Evolutionary conservation across 2,329 filamentous ascomycete genomes (phyloP).

Genomic region (Aspergillus vadensis): DNA sequence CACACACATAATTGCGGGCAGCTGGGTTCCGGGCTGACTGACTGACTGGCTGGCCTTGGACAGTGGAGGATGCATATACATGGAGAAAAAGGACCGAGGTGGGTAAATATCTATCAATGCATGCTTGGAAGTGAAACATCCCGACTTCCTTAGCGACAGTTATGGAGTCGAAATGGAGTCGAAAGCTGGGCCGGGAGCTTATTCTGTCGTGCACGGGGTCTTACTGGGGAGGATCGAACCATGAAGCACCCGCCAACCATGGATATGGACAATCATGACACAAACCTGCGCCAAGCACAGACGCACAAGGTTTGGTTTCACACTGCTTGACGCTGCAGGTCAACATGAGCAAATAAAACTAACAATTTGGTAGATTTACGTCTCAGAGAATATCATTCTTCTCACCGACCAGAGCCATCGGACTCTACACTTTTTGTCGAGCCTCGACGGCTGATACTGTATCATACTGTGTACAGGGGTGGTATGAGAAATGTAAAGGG

Average conservation of each 20-base stretch:
- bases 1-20: neutral
- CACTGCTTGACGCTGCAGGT: neutral
- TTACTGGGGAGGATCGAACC: neutral
- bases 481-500: neutral
- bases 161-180: neutral
- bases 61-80: neutral
- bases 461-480: constrained; percentile 1
- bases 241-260: neutral
- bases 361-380: too few species aligned
- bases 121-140: constrained; percentile 3
- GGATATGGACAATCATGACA: constrained; percentile 1
- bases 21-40: neutral
- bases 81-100: neutral
- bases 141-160: constrained; percentile 1
- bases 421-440: neutral
- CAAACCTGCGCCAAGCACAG: constrained; percentile 1
- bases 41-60: neutral
- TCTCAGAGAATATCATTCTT: neutral
- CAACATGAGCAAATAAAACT: neutral
- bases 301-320: neutral
- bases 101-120: neutral
- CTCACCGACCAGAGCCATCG: neutral
- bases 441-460: constrained; percentile 1
- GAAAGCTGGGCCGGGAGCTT: constrained; percentile 10
- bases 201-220: constrained; percentile 11